Evolutionary conservation across 140 eudicot genomes (phyloP).

Genomic region (Oenanthe javanica): DNA sequence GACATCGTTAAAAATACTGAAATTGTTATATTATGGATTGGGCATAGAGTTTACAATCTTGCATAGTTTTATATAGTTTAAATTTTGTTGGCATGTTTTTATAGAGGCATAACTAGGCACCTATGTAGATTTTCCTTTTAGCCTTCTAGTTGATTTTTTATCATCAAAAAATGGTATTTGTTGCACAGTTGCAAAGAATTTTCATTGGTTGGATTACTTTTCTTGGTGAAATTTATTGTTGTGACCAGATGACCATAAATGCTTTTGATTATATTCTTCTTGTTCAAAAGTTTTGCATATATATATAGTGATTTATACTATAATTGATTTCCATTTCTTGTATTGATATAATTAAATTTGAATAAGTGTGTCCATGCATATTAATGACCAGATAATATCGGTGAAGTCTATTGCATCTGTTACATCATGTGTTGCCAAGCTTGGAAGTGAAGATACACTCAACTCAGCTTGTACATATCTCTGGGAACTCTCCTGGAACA

Average conservation of each 20-base stretch:
- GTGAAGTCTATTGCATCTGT: slow-evolving; percentile 63
- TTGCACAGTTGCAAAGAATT: neutral
- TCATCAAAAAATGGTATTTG: neutral
- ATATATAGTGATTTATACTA: neutral
- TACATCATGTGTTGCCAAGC: slow-evolving; percentile 48
- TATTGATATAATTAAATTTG: neutral
- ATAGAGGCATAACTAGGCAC: neutral
- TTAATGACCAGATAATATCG: slow-evolving; percentile 48
- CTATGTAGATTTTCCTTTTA: neutral
- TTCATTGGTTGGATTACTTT: neutral
- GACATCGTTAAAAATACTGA: neutral
- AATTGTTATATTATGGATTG: neutral
- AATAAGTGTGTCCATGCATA: neutral
- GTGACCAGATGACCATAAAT: neutral
- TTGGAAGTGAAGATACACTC: slow-evolving; percentile 20
- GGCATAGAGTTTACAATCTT: neutral
- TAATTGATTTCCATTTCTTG: neutral
- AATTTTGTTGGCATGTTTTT: neutral
- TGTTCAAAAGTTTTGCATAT: neutral
- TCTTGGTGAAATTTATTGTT: neutral
- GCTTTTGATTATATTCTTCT: neutral
- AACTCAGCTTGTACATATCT: slow-evolving; percentile 33
- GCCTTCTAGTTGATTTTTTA: neutral
- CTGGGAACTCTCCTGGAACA: slow-evolving; percentile 69
- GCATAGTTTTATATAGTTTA: neutral